Base-by-base conservation (phyloP, 352 stramenopile species). In the Phytophthora hybrid region DNA sequence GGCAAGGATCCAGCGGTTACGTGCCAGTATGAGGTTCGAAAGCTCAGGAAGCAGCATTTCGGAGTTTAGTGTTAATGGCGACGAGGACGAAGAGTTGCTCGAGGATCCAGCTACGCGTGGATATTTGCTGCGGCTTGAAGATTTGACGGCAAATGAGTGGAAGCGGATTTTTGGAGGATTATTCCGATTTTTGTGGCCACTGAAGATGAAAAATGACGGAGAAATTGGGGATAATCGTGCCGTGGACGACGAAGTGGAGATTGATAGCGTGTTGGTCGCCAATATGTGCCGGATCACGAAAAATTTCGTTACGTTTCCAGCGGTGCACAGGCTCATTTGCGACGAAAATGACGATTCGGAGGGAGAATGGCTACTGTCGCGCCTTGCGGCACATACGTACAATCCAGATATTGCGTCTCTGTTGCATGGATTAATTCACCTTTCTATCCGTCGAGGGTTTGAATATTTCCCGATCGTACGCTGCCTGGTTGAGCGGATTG, bases 221-320 rank as follows among this genome's bases (percentile, higher is more conserved):
- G 63, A 78, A 19, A 59, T 59, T 56, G 64, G 5, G 8, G 51
- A 56, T 6, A 39, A 19, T 16, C 31, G 14, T 41, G 18, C 11
- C 8, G 18, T 32, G 5, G 72, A 75, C 3, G 77, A 83, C 18
- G 80, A 82, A 7, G 55, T 73, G 16, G 74, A 90, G 58, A 65
- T 90, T 19, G 85, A 94, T 64, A 83, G 71, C 29, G 66, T 93
- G 4, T 70, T 94, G 63, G 76, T 80, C 6, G 73, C 85, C 2
- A 93, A 94, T 62, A 84, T 94, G 84, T 92, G 85, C 59, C 76
- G 76, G 37, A 85, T 94, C 49, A 89, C 73, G 16, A 94, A 94
- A 58, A 82, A 87, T 74, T 87, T 92, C 49, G 81, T 88, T 18
- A 76, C 85, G 5, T 93, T 90, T 54, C 87, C 84, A 5, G 83